phyloP scores from a whole-genome alignment of 208 protist genomes.

The Wallacemonas sp. region DNA sequence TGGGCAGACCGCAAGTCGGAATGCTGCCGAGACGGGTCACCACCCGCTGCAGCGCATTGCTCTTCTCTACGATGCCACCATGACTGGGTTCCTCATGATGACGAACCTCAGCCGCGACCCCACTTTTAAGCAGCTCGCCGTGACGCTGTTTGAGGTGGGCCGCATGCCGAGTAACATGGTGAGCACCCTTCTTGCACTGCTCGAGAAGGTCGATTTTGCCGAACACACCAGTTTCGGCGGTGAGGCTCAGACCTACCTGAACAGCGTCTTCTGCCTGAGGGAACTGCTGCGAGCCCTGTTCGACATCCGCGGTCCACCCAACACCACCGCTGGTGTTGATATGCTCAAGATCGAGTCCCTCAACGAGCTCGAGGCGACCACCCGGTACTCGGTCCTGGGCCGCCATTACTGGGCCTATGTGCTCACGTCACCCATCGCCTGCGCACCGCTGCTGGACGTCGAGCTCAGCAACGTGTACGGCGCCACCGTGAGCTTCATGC shows the following conservation, averaged over 20 bases:
- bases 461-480: constrained; percentile 79
- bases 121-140: constrained; percentile 87
- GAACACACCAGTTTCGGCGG: constrained; percentile 50
- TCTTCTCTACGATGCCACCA: constrained; percentile 94
- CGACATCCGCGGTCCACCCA: constrained; percentile 38
- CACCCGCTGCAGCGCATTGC: constrained; percentile 88
- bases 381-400: constrained; percentile 83
- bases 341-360: constrained; percentile 90
- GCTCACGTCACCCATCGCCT: constrained; percentile 57
- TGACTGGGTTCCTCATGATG: constrained; percentile 98
- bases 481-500: constrained; percentile 74
- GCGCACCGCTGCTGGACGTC: constrained; percentile 70
- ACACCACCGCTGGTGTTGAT: constrained; percentile 60
- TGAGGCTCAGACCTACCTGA: constrained; percentile 88
- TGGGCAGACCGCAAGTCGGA: background rate
- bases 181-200: constrained; percentile 64
- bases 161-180: constrained; percentile 85
- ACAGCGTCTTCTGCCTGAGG: constrained; percentile 77
- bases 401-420: constrained; percentile 88
- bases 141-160: constrained; percentile 92
- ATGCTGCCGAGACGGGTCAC: background rate
- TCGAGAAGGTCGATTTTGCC: constrained; percentile 52
- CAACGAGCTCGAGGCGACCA: constrained; percentile 87
- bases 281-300: constrained; percentile 66
- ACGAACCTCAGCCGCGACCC: constrained; percentile 92